Conservation (phyloP, 176 grass and related monocot genomes). For the Bothriochloa decipiens region DNA sequence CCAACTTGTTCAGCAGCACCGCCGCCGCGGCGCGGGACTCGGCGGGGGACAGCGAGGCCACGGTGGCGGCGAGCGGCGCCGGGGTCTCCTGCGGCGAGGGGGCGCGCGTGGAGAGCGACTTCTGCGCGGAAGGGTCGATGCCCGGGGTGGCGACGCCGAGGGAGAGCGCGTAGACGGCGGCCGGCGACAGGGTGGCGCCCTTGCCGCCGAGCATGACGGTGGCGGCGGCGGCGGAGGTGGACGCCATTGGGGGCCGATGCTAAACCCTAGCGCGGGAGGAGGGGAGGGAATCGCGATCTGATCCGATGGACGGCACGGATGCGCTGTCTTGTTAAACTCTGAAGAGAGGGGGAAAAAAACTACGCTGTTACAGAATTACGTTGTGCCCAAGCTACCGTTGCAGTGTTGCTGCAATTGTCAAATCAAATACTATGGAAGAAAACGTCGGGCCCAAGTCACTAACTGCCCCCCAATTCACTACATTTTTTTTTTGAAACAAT, state of each 20-base stretch:
- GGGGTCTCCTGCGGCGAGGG: conserved; percentile 44
- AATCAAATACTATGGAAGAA: not conserved
- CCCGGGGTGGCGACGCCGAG: conserved; percentile 36
- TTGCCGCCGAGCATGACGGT: conserved; percentile 67
- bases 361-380: not conserved
- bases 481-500: not conserved
- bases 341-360: too few relatives aligned
- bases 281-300: not conserved
- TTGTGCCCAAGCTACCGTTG: not conserved
- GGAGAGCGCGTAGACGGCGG: conserved; percentile 63
- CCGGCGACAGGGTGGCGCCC: conserved; percentile 56
- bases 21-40: conserved; percentile 66
- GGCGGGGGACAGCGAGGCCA: conserved; percentile 27
- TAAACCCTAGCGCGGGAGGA: conserved; percentile 54
- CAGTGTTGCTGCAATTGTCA: too few relatives aligned
- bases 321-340: not conserved
- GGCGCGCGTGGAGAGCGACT: conserved; percentile 57
- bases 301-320: conserved; percentile 32
- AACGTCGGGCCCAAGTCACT: not conserved
- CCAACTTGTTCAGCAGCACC: conserved; percentile 86
- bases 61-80: not conserved
- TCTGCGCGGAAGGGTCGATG: conserved; percentile 75
- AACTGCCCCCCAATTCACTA: not conserved
- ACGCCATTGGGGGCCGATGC: not conserved
- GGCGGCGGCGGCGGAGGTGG: conserved; percentile 34